These are phyloP conservation scores for Trichoderma parareesei DNA, from an alignment of 495 filamentous ascomycete genomes.

Conservation along the genomic window DNA sequence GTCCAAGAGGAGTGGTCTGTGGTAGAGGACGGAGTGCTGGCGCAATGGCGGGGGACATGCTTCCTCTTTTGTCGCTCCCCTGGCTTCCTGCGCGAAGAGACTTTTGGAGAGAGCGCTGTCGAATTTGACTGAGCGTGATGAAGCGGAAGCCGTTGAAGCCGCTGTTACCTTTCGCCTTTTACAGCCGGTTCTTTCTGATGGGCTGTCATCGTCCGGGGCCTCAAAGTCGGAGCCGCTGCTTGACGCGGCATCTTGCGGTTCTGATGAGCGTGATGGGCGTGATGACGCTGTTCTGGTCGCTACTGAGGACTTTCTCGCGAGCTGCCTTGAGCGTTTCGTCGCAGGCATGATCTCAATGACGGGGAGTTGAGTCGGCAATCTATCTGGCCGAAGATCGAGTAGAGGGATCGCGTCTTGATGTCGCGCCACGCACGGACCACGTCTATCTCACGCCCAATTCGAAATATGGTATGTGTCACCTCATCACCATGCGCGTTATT, in stretches of 20 bases:
- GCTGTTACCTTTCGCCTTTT: neutral
- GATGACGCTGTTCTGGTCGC: neutral
- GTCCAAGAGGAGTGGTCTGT: constrained; percentile 33
- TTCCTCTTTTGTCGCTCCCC: neutral
- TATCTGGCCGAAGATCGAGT: neutral
- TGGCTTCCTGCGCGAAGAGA: neutral
- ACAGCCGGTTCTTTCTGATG: neutral
- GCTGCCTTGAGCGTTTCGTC: neutral
- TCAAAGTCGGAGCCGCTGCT: neutral
- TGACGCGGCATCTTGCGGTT: neutral
- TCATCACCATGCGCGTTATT: no score
- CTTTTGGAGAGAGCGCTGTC: neutral
- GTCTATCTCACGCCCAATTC: neutral
- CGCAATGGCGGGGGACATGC: constrained; percentile 11
- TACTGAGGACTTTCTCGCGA: neutral
- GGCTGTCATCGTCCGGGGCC: neutral
- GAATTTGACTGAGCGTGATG: constrained; percentile 1
- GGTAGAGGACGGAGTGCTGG: constrained; percentile 26
- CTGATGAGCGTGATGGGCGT: neutral
- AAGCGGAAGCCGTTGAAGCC: neutral
- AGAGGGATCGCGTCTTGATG: neutral
- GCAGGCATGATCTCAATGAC: neutral
- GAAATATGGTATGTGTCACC: no score
- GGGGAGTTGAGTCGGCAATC: no score
- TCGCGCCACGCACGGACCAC: constrained; percentile 5